Conservation (phyloP, 2,329 filamentous ascomycete genomes). For the Trichoderma endophyticum region DNA sequence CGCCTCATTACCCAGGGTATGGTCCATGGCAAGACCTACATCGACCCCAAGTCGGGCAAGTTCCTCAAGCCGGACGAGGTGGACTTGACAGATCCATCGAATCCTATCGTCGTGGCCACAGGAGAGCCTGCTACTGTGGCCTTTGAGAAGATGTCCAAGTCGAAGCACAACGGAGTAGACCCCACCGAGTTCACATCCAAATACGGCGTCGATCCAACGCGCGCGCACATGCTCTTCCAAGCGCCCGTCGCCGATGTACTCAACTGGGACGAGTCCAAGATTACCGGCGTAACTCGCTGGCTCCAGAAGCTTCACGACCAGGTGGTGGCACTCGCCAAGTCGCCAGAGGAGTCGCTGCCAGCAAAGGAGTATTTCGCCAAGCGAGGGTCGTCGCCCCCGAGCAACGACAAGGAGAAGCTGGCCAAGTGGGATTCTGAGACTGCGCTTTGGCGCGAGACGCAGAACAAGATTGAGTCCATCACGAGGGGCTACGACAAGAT, state of each 20-base stretch:
- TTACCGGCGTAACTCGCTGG: conserved; percentile 79
- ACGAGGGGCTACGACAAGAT: conserved; percentile 67
- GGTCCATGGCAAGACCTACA: conserved; percentile 85
- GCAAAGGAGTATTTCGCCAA: conserved; percentile 39
- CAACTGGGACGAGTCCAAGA: conserved; percentile 84
- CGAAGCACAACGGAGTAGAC: conserved; percentile 88
- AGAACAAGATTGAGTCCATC: conserved; percentile 64
- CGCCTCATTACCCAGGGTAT: conserved; percentile 85
- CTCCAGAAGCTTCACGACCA: conserved; percentile 64
- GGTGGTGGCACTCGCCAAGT: conserved; percentile 34
- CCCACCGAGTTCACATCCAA: conserved; percentile 67
- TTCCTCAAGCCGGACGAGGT: conserved; percentile 77
- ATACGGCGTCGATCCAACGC: conserved; percentile 78
- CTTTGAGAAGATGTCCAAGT: conserved; percentile 94
- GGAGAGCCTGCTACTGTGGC: conserved; percentile 58
- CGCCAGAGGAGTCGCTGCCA: conserved; percentile 17
- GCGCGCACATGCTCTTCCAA: conserved; percentile 86
- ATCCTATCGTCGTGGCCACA: conserved; percentile 61
- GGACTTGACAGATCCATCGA: conserved; percentile 54
- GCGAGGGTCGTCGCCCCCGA: conserved; percentile 21
- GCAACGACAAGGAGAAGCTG: conserved; percentile 26
- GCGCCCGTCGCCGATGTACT: conserved; percentile 80
- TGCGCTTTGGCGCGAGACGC: conserved; percentile 61
- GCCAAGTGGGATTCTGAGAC: conserved; percentile 46
- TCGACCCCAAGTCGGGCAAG: conserved; percentile 68